Evolutionary conservation across 2,329 filamentous ascomycete genomes (phyloP).

Genomic region (Hymenoscyphus scutula): DNA sequence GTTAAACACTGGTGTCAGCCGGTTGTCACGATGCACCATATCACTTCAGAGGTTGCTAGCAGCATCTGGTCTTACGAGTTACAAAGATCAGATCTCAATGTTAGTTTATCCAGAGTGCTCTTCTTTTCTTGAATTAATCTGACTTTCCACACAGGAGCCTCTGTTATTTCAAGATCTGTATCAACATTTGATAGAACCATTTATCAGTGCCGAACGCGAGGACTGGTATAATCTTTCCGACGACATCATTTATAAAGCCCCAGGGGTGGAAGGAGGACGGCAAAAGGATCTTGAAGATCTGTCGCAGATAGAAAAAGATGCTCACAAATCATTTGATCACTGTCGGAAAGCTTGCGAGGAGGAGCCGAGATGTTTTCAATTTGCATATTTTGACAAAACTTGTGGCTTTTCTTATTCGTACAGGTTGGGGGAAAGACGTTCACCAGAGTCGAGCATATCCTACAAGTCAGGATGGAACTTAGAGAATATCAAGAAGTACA

Average conservation of each 20-base stretch:
- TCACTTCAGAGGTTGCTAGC: conserved; percentile 51
- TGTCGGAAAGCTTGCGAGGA: conserved; percentile 49
- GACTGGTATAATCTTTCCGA: conserved; percentile 54
- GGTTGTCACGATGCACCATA: conserved; percentile 54
- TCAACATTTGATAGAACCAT: conserved; percentile 45
- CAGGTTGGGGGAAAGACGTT: neutral
- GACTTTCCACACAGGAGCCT: conserved; percentile 37
- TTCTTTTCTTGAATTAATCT: conserved; percentile 10
- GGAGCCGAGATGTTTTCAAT: conserved; percentile 37
- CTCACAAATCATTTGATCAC: conserved; percentile 42
- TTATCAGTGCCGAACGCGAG: conserved; percentile 41
- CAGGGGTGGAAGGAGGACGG: conserved; percentile 11
- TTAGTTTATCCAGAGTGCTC: conserved; percentile 27
- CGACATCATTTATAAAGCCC: conserved; percentile 37
- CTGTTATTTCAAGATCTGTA: conserved; percentile 48
- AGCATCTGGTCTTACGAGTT: conserved; percentile 53
- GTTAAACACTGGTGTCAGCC: conserved; percentile 52
- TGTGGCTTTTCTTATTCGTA: conserved; percentile 8
- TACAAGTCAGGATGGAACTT: neutral
- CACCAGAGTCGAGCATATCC: neutral
- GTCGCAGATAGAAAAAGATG: conserved; percentile 38
- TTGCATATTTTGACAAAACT: conserved; percentile 27
- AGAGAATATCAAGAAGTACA: neutral
- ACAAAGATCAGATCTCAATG: conserved; percentile 14
- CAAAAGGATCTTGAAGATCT: conserved; percentile 38